Percentiles rank a stretch among this genome's conserved stretches.
These are phyloP conservation scores for Kazachstania africana DNA, from an alignment of 805 yeast genomes.

Conservation along the genomic window DNA sequence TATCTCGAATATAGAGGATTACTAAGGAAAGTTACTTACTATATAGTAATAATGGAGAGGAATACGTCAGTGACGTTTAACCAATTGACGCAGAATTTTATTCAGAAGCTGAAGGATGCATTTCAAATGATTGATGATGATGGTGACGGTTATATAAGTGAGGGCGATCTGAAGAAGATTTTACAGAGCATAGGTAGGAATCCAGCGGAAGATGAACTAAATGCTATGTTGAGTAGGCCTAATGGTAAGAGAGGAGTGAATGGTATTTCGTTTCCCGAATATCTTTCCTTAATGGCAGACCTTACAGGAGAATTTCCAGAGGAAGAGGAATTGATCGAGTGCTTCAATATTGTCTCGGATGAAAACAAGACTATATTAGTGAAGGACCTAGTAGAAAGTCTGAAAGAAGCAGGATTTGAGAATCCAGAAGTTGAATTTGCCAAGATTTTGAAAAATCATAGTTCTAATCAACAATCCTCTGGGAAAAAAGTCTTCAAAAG, in stretches of 20 bases:
- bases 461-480: conserved; percentile 39
- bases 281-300: conserved; percentile 48
- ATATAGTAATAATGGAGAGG: conserved; percentile 10
- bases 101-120: conserved; percentile 56
- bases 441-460: conserved; percentile 42
- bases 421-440: conserved; percentile 34
- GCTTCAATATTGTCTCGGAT: conserved; percentile 39
- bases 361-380: conserved; percentile 28
- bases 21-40: background rate
- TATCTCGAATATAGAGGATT: background rate
- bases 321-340: conserved; percentile 42
- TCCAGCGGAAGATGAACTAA: conserved; percentile 31
- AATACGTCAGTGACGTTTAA: conserved; percentile 26
- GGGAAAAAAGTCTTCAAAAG: conserved; percentile 52
- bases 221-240: conserved; percentile 35
- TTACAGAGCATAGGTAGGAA: conserved; percentile 42
- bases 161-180: conserved; percentile 42
- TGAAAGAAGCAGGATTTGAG: conserved; percentile 35
- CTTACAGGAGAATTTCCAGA: conserved; percentile 42
- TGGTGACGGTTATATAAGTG: conserved; percentile 54
- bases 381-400: conserved; percentile 36
- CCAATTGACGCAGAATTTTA: conserved; percentile 48
- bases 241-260: conserved; percentile 6
- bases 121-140: conserved; percentile 76
- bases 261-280: conserved; percentile 50